phyloP scores from a whole-genome alignment of 163 green algal genomes.

The Botryococcus braunii region DNA sequence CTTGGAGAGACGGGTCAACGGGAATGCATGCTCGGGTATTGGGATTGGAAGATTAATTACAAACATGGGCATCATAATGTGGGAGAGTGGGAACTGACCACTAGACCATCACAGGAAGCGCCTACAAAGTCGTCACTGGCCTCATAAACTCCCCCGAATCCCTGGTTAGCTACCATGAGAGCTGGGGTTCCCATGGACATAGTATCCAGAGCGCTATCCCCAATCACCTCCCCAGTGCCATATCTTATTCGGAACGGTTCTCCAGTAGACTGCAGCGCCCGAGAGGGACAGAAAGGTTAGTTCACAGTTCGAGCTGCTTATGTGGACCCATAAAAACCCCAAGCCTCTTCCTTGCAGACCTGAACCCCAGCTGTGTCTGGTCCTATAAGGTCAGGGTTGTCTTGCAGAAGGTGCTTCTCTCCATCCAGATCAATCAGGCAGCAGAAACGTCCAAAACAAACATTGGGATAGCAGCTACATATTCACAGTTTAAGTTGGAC shows the following conservation, averaged over 20 bases:
- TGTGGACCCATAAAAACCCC: too few species aligned
- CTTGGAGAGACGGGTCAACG: too few species aligned
- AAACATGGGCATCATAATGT: too few species aligned
- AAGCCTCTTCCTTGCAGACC: too few species aligned
- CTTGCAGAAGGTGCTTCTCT: neutral
- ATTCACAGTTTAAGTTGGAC: too few species aligned
- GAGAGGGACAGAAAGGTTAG: too few species aligned
- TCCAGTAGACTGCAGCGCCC: too few species aligned
- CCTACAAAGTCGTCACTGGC: conserved; percentile 10
- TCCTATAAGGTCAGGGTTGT: neutral
- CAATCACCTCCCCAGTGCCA: conserved; percentile 3
- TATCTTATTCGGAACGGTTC: conserved; percentile 2
- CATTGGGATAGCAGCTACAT: too few species aligned
- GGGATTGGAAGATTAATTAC: too few species aligned
- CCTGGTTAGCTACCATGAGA: conserved; percentile 13
- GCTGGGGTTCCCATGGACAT: conserved; percentile 2
- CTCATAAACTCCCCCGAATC: conserved; percentile 7
- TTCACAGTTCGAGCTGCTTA: too few species aligned
- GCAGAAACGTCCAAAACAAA: neutral
- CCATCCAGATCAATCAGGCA: neutral
- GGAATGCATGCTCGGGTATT: too few species aligned
- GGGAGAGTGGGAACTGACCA: conserved; percentile 4
- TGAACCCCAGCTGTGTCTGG: neutral
- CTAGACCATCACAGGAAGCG: conserved; percentile 19
- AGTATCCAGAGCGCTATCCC: neutral